These are phyloP conservation scores for Trichoderma harzianum DNA, from an alignment of 2,329 filamentous ascomycete species.

Conservation along the genomic window DNA sequence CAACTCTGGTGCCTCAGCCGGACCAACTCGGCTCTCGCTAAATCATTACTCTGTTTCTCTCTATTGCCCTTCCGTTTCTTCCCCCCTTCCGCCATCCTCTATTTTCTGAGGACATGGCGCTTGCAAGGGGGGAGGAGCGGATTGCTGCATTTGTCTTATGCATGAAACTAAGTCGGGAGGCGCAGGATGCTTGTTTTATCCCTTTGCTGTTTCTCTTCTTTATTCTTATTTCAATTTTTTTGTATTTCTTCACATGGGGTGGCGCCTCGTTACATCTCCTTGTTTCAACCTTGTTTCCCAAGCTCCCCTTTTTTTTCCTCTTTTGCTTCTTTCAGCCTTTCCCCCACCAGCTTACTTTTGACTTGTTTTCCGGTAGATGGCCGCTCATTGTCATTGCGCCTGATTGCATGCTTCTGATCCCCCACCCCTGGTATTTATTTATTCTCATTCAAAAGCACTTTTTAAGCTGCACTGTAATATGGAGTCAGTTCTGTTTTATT, in stretches of 20 bases:
- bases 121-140: not conserved
- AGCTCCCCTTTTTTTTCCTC: not conserved
- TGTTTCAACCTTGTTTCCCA: not conserved
- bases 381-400: slow-evolving; percentile 15
- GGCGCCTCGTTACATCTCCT: slow-evolving; percentile 4
- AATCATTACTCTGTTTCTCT: not conserved
- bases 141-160: slow-evolving; percentile 4
- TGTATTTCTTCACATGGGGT: not conserved
- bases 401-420: slow-evolving; percentile 17
- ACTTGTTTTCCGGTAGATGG: slow-evolving; percentile 1
- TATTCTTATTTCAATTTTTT: not conserved
- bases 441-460: slow-evolving; percentile 8
- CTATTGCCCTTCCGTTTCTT: not conserved
- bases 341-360: slow-evolving; percentile 11
- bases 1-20: not conserved
- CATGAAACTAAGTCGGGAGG: slow-evolving; percentile 3
- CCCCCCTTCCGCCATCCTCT: not conserved
- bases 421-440: slow-evolving; percentile 22
- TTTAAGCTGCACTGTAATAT: slow-evolving; percentile 7
- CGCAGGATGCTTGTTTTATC: not conserved
- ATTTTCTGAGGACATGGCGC: not conserved
- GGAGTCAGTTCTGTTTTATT: slow-evolving; percentile 2
- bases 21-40: not conserved
- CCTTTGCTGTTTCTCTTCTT: not conserved
- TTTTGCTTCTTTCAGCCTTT: slow-evolving; percentile 16